Conservation (phyloP, 2,329 filamentous ascomycete genomes). For the Remersonia thermophila region DNA sequence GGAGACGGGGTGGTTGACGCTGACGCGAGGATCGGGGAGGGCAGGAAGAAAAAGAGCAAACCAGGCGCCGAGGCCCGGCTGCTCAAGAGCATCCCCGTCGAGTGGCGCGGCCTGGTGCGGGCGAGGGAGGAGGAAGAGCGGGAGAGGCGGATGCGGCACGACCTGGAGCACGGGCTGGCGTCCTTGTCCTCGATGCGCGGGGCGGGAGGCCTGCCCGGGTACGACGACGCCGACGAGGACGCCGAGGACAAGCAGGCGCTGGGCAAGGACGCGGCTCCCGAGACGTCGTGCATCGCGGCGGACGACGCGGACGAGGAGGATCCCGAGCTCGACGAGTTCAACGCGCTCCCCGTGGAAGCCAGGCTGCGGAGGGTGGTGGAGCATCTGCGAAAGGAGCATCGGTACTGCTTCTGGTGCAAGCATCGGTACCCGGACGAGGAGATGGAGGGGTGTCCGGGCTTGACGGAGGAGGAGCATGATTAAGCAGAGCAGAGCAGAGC, state of each 20-base stretch:
- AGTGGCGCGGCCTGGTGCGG: conserved; percentile 67
- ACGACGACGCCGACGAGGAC: background rate
- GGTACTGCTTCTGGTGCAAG: conserved; percentile 97
- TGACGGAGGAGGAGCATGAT: conserved; percentile 73
- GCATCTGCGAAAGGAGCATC: conserved; percentile 57
- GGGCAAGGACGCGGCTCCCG: no score
- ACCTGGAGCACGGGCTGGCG: conserved; percentile 50
- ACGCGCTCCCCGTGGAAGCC: conserved; percentile 53
- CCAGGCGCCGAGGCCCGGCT: conserved; percentile 37
- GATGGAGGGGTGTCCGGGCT: conserved; percentile 82
- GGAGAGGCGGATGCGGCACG: conserved; percentile 51
- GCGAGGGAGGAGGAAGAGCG: conserved; percentile 57
- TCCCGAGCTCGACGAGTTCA: conserved; percentile 66
- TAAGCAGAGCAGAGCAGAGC: conserved; percentile 18
- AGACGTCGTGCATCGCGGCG: conserved; percentile 44
- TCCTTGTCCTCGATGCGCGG: background rate
- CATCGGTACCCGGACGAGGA: conserved; percentile 57
- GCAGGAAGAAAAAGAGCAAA: conserved; percentile 8
- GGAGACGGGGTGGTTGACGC: background rate
- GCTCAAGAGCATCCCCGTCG: conserved; percentile 57
- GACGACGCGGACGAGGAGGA: conserved; percentile 69
- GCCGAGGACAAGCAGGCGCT: background rate
- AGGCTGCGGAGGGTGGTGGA: conserved; percentile 53
- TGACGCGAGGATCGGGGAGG: background rate
- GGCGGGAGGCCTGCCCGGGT: conserved; percentile 44